Conservation (phyloP, 805 yeast species). For the Candida tallmaniae region DNA sequence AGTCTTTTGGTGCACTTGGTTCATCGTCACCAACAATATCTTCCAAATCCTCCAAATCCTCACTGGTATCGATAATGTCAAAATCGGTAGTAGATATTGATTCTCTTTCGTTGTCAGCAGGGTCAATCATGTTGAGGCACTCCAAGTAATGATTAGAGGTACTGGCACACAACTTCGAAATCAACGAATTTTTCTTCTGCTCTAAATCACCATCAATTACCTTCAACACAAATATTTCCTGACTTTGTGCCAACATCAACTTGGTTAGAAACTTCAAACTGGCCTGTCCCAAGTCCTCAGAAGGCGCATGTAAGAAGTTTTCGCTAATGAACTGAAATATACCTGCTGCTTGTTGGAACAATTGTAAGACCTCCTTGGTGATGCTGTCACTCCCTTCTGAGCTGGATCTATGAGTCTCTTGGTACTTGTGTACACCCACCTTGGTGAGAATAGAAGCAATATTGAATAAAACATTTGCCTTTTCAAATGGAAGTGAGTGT, state of each 20-base stretch:
- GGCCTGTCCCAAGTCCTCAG: slow-evolving; percentile 66
- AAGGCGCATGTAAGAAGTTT: slow-evolving; percentile 86
- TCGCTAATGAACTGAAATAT: slow-evolving; percentile 67
- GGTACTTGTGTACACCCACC: slow-evolving; percentile 36
- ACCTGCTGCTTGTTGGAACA: slow-evolving; percentile 75
- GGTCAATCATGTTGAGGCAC: slow-evolving; percentile 25
- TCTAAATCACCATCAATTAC: slow-evolving; percentile 49
- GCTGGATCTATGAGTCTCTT: slow-evolving; percentile 21
- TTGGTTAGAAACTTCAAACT: slow-evolving; percentile 60
- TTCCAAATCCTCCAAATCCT: slow-evolving; percentile 23
- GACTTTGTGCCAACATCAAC: slow-evolving; percentile 82
- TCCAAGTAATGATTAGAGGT: slow-evolving; percentile 52
- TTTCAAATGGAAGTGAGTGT: slow-evolving; percentile 80
- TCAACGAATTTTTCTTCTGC: slow-evolving; percentile 57
- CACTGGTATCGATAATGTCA: slow-evolving; percentile 22
- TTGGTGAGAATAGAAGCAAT: slow-evolving; percentile 60
- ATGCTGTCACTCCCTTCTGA: slow-evolving; percentile 31
- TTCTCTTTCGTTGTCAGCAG: slow-evolving; percentile 5
- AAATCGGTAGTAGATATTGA: slow-evolving; percentile 12
- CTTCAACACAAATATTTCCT: slow-evolving; percentile 72
- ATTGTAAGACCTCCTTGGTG: slow-evolving; percentile 54
- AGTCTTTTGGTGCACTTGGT: slow-evolving; percentile 14
- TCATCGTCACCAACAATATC: slow-evolving; percentile 15
- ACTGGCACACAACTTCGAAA: slow-evolving; percentile 70
- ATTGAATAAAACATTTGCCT: slow-evolving; percentile 79